A percentile compares a stretch with the other conserved stretches of the same genome.
These are phyloP conservation scores for Cladophialophora immunda DNA, from an alignment of 2,329 filamentous ascomycete genomes.

Conservation along the genomic window DNA sequence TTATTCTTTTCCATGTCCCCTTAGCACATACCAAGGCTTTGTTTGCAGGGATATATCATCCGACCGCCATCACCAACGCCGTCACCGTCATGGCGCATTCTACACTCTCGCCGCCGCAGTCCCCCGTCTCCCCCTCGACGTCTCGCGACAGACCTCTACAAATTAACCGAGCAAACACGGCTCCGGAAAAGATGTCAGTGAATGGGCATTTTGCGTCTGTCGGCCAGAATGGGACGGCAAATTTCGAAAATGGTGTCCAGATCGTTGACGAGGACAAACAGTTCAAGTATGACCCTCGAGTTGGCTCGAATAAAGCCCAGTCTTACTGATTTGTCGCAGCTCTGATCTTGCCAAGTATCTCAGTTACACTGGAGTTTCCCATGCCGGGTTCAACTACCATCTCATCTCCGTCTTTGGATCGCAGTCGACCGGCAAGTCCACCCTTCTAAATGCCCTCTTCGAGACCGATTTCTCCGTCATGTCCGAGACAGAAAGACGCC, in stretches of 20 bases:
- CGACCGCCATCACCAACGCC: constrained; percentile 19
- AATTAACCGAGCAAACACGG: constrained; percentile 41
- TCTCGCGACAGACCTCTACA: constrained; percentile 30
- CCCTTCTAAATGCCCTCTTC: constrained; percentile 93
- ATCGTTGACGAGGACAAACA: constrained; percentile 96
- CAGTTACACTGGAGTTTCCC: constrained; percentile 77
- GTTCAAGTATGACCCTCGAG: constrained; percentile 77
- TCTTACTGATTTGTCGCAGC: constrained; percentile 57
- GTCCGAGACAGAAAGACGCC: constrained; percentile 90
- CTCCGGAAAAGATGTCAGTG: constrained; percentile 50
- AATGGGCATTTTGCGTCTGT: constrained; percentile 58
- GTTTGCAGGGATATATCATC: constrained; percentile 27
- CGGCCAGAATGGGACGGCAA: constrained; percentile 49
- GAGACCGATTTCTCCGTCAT: constrained; percentile 97
- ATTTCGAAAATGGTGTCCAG: constrained; percentile 92
- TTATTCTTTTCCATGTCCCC: constrained; percentile 27
- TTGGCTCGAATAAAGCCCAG: neutral
- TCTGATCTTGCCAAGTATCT: constrained; percentile 83
- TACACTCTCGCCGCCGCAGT: constrained; percentile 34
- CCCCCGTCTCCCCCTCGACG: constrained; percentile 28
- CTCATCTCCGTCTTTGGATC: constrained; percentile 98
- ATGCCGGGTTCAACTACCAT: constrained; percentile 98
- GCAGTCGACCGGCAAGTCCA: constrained; percentile 98
- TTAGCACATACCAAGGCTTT: constrained; percentile 25
- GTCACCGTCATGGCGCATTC: constrained; percentile 38